Percentiles rank a stretch among this genome's conserved stretches.
Evolutionary conservation across 2,329 filamentous ascomycete species (phyloP).

Genomic region (Plenodomus tracheiphilus): DNA sequence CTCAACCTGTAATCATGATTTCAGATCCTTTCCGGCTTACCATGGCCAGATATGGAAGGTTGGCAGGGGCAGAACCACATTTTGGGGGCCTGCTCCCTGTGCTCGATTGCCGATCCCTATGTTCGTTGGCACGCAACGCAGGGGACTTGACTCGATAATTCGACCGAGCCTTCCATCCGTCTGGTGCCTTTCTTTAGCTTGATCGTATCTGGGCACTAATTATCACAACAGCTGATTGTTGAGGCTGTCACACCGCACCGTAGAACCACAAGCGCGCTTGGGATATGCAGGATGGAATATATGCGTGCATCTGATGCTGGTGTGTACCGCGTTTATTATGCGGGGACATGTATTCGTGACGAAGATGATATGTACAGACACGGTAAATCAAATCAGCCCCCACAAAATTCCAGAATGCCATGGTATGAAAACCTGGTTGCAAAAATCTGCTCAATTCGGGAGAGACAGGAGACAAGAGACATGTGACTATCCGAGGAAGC

Average conservation of each 20-base stretch:
- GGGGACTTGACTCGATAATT: not conserved
- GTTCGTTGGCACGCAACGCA: not conserved
- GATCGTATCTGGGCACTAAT: not conserved
- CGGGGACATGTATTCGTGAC: not conserved
- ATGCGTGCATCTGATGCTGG: not conserved
- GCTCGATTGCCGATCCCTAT: not conserved
- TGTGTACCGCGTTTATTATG: not conserved
- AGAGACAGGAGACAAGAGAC: not conserved
- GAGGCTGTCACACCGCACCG: not conserved
- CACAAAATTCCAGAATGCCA: not conserved
- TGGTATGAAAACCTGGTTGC: not conserved
- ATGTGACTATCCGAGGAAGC: not conserved
- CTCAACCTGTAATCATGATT: not conserved
- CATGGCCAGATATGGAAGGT: not conserved
- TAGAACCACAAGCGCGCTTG: not conserved
- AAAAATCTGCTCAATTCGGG: not conserved
- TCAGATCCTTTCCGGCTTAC: not conserved
- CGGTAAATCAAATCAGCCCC: not conserved
- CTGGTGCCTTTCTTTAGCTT: not conserved
- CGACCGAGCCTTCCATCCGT: not conserved
- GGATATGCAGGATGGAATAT: not conserved
- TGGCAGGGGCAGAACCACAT: not conserved
- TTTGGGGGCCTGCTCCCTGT: not conserved
- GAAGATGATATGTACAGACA: not conserved
- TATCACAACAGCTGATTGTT: not conserved